These are phyloP conservation scores for Trypanosoma grayi DNA, from an alignment of 208 protist species.

Conservation along the genomic window DNA sequence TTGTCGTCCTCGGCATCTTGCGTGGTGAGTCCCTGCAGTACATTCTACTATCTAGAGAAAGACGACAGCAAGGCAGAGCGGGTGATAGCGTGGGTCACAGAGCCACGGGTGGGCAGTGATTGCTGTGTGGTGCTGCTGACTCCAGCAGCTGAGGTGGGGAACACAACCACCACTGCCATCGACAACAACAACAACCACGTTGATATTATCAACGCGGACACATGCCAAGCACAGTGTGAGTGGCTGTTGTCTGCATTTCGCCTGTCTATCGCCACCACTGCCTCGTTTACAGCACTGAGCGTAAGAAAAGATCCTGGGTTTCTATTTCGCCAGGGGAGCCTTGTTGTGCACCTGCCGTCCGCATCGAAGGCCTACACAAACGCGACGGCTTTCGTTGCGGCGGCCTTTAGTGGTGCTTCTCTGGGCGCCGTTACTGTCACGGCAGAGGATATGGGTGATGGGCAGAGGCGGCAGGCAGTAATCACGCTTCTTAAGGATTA, in stretches of 20 bases:
- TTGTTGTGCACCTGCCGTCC: conserved; percentile 54
- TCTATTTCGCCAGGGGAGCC: conserved; percentile 50
- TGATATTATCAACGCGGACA: not conserved
- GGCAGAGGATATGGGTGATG: not conserved
- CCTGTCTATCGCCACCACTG: conserved; percentile 8
- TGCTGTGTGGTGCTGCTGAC: conserved; percentile 42
- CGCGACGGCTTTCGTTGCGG: not conserved
- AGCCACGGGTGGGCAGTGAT: conserved; percentile 46
- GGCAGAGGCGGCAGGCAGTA: conserved; percentile 1
- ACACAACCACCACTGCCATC: not conserved
- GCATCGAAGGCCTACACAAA: conserved; percentile 28
- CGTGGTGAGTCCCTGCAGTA: conserved; percentile 12
- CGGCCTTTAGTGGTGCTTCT: conserved; percentile 4
- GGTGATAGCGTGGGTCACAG: conserved; percentile 36
- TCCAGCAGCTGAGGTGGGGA: not conserved
- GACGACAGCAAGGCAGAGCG: not conserved
- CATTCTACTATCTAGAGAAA: conserved; percentile 24
- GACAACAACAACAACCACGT: too few species aligned
- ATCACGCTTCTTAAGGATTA: conserved; percentile 58
- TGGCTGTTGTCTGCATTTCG: conserved; percentile 23
- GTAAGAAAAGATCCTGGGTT: conserved; percentile 20
- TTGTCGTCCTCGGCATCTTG: not conserved
- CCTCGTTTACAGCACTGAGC: conserved; percentile 18
- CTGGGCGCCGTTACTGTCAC: conserved; percentile 12
- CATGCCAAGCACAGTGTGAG: conserved; percentile 7